Conservation (phyloP, 345 rosid genomes). For the Sonneratia alba region DNA sequence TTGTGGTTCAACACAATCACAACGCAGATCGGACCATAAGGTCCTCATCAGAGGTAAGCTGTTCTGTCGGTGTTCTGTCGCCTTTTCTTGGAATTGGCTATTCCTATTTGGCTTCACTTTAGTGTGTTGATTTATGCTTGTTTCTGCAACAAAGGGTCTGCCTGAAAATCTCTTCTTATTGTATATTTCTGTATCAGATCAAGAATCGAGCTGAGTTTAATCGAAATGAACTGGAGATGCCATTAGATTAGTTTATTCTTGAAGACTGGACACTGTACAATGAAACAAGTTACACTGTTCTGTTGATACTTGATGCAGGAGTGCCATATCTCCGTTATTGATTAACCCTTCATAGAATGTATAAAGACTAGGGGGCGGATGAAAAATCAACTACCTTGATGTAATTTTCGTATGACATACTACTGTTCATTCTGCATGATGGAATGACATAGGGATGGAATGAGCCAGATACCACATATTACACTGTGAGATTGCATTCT, state of each 20-base stretch:
- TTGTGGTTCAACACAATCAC: slow-evolving; percentile 77
- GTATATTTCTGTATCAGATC: background rate
- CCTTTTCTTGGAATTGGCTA: background rate
- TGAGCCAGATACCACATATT: background rate
- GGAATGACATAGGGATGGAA: background rate
- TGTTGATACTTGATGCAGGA: background rate
- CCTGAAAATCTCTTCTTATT: background rate
- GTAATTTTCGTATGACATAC: background rate
- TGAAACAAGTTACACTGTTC: background rate
- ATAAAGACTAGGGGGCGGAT: background rate
- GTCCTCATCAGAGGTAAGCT: slow-evolving; percentile 21
- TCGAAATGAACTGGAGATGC: background rate
- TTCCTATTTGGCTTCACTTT: background rate
- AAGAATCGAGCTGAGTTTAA: background rate
- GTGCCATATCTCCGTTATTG: background rate
- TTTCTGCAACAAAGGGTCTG: background rate
- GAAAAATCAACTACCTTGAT: background rate
- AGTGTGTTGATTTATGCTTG: background rate
- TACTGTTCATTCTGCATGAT: background rate
- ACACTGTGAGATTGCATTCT: background rate
- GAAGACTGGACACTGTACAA: background rate
- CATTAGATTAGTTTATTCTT: background rate
- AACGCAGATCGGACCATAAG: slow-evolving; percentile 51
- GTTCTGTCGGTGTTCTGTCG: background rate
- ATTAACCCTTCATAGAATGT: background rate